Base-by-base conservation (phyloP, 495 filamentous ascomycete genomes). In the Aspergillus campestris region DNA sequence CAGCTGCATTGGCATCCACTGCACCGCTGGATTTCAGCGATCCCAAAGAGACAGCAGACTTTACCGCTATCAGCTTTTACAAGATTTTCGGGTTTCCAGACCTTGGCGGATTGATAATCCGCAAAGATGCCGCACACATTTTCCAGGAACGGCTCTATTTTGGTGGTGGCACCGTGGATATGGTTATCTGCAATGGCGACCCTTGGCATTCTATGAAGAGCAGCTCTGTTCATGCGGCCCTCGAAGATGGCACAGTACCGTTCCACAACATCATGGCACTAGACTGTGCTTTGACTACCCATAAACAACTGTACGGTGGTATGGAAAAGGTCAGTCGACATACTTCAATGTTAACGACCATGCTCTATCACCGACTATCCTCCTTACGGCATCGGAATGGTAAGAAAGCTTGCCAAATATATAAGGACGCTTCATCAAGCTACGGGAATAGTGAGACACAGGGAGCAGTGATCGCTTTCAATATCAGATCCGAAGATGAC, bases 31-130 rank as follows among this genome's bases (percentile, higher is more conserved):
- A 79, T 50, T 72, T 91, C 24, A 73, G 67, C 35, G 70, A 88
- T 47, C 53, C 75, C 2, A 65, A 69, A 8, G 62, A 57, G 12
- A 81, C 84, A 8, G 84, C 85, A 0, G 86, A 91, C 52, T 89
- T 89, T 49, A 79, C 72, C 6, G 79, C 75, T 31, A 47, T 89
- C 15, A 85, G 81, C 7, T 79, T 89, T 56, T 89, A 89, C 62
- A 91, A 91, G 62, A 84, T 89, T 42, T 89, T 89, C 56, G 86
- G 86, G 10, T 86, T 86, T 45, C 86, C 86, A 0, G 81, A 89
- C 44, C 70, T 91, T 11, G 86, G 86, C 1, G 85, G 75, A 5
- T 60, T 90, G 15, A 73, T 88, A 32, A 73, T 89, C 9, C 75
- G 83, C 24, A 80, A 73, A 51, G 66, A 71, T 13, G 79, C 81